phyloP scores from a whole-genome alignment of 2,329 filamentous ascomycete species.

The Cytospora schulzeri region DNA sequence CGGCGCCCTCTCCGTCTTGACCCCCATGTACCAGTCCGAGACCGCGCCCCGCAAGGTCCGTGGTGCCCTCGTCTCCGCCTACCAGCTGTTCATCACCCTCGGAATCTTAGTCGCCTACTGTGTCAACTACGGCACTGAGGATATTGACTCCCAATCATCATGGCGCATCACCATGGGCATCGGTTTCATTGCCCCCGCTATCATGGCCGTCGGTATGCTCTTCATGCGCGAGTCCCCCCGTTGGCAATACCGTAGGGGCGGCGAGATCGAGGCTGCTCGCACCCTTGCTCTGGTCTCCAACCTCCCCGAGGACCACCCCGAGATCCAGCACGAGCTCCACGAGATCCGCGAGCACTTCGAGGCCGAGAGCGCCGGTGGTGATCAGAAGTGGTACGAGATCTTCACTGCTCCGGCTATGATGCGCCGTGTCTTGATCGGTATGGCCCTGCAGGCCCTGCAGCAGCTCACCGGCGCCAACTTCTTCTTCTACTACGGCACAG shows the following conservation, averaged over 20 bases:
- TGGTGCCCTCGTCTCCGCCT: constrained; percentile 38
- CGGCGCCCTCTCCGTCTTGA: constrained; percentile 65
- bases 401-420: constrained; percentile 53
- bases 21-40: constrained; percentile 70
- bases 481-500: constrained; percentile 62
- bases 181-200: constrained; percentile 54
- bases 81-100: constrained; percentile 39
- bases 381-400: constrained; percentile 28
- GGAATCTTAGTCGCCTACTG: constrained; percentile 36
- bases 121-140: constrained; percentile 56
- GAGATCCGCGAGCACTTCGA: constrained; percentile 28
- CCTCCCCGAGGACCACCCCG: constrained; percentile 19
- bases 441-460: constrained; percentile 66
- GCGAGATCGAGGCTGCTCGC: constrained; percentile 24
- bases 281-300: constrained; percentile 26
- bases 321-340: constrained; percentile 24
- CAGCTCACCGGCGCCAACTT: constrained; percentile 64
- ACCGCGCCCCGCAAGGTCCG: constrained; percentile 61
- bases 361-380: constrained; percentile 27
- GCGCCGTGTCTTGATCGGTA: constrained; percentile 66
- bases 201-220: constrained; percentile 56
- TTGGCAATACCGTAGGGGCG: constrained; percentile 39
- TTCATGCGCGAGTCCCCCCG: constrained; percentile 59
- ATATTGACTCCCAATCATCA: constrained; percentile 46
- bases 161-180: constrained; percentile 67